Evolutionary conservation across 495 filamentous ascomycete species (phyloP), one percentile per base, ranked within the genome.

Genomic region (Cudoniella acicularis): DNA sequence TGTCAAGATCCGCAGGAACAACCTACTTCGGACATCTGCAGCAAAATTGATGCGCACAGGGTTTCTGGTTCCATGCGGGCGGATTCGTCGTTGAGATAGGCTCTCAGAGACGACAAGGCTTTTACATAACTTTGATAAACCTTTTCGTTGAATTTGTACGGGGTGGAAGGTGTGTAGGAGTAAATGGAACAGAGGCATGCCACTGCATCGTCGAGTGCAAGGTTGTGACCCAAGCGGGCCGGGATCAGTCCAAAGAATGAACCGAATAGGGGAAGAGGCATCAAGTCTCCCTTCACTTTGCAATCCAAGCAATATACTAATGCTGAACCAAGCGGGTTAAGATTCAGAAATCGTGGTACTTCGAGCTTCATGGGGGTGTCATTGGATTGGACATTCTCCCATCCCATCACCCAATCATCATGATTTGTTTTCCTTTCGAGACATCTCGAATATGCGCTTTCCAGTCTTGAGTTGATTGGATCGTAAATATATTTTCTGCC

Each of bases 1-100:
- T 45, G 45, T 20, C 8, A 2, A 27, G 46, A 2, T 8, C 16
- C 17, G 17, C 3, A 45, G 23, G 46, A 52, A 0, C 16, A 27
- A 48, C 41, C 42, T 22, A 60, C 58, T 26, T 60, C 58, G 25
- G 22, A 60, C 0, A 60, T 49, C 22, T 60, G 50, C 6, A 60
- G 26, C 17, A 60, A 24, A 16, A 60, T 49, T 20, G 58, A 54
- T 8, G 58, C 50, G 22, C 58, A 60, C n/a, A 60, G 45, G 1
- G 52, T 55, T 17, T 60, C 51, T 16, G 51, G 20, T 10, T 49
- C 42, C 58, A 54, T 48, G 2, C 23, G 10, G 2, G 20, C 2
- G 23, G 17, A 6, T 16, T 0, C 13, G 47, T 60, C 42, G 16
- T 26, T 30, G 0, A 60, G 43, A 45, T 20, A 55, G 16, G 1